These are phyloP conservation scores for Trifolium repens DNA, from an alignment of 306 rosid species.

Conservation along the genomic window DNA sequence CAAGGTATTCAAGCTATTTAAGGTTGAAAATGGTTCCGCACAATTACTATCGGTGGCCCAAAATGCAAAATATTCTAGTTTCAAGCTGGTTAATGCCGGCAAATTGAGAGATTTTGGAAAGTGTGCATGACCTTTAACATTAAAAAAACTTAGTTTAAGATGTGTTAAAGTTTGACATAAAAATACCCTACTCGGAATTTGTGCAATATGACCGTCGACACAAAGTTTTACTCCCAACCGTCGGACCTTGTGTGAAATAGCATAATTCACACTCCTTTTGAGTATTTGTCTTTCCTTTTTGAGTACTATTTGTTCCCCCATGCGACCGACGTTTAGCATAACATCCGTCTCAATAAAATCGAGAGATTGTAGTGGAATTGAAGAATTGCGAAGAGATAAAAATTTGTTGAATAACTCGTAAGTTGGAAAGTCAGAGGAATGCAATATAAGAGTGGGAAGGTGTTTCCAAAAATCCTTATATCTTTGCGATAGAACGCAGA, in stretches of 20 bases:
- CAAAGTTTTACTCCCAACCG: neutral
- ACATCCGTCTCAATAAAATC: neutral
- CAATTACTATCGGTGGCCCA: neutral
- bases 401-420: neutral
- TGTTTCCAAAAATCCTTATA: slow-evolving; percentile 27
- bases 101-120: slow-evolving; percentile 15
- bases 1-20: slow-evolving; percentile 14
- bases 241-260: slow-evolving; percentile 30
- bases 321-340: neutral
- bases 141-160: neutral
- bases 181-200: neutral
- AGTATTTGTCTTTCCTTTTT: neutral
- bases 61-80: slow-evolving; percentile 16
- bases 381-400: slow-evolving; percentile 6
- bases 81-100: slow-evolving; percentile 4
- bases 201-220: neutral
- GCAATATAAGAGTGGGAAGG: slow-evolving; percentile 11
- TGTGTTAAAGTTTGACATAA: slow-evolving; percentile 16
- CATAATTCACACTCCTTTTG: slow-evolving; percentile 3
- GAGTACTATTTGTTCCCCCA: neutral
- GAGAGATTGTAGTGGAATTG: neutral
- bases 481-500: slow-evolving; percentile 25
- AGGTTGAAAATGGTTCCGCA: slow-evolving; percentile 15
- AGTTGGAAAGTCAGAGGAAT: neutral
- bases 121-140: neutral